Evolutionary conservation across 176 grass and related monocot genomes (phyloP).

Genomic region (Zoysia japonica): DNA sequence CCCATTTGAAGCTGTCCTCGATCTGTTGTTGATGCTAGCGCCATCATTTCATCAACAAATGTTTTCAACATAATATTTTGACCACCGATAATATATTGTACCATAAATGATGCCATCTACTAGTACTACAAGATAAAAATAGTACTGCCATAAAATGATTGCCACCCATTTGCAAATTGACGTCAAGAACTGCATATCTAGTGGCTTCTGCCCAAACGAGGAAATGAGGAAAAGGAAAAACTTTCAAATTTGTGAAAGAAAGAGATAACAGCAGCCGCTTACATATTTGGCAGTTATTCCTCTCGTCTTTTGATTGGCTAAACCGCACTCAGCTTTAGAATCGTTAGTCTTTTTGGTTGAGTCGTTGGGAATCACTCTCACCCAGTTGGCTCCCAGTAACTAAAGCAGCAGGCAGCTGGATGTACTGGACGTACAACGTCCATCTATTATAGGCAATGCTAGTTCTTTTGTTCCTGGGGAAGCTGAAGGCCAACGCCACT

Average conservation of each 20-base stretch:
- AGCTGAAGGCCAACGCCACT: not conserved
- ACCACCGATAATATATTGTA: too few species aligned
- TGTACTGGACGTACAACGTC: not conserved
- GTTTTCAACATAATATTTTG: too few species aligned
- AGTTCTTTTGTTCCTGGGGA: not conserved
- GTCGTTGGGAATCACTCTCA: slow-evolving; percentile 34
- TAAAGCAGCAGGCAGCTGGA: slow-evolving; percentile 11
- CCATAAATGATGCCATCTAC: not conserved
- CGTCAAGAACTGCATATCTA: not conserved
- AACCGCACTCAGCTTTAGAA: slow-evolving; percentile 37
- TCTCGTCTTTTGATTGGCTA: slow-evolving; percentile 34
- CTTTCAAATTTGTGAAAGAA: not conserved
- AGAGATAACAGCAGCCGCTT: slow-evolving; percentile 6
- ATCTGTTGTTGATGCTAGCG: too few species aligned
- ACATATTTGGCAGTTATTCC: slow-evolving; percentile 48
- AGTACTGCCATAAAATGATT: not conserved
- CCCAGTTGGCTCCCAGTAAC: slow-evolving; percentile 30
- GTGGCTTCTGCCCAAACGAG: not conserved
- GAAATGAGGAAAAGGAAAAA: not conserved
- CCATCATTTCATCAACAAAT: too few species aligned
- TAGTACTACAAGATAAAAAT: not conserved
- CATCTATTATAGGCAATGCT: slow-evolving; percentile 2
- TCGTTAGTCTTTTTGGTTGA: slow-evolving; percentile 18
- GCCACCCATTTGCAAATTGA: not conserved
- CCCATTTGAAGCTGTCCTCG: too few species aligned